phyloP scores from a whole-genome alignment of 2,329 filamentous ascomycete species.

The Proliferodiscus dingleyae region DNA sequence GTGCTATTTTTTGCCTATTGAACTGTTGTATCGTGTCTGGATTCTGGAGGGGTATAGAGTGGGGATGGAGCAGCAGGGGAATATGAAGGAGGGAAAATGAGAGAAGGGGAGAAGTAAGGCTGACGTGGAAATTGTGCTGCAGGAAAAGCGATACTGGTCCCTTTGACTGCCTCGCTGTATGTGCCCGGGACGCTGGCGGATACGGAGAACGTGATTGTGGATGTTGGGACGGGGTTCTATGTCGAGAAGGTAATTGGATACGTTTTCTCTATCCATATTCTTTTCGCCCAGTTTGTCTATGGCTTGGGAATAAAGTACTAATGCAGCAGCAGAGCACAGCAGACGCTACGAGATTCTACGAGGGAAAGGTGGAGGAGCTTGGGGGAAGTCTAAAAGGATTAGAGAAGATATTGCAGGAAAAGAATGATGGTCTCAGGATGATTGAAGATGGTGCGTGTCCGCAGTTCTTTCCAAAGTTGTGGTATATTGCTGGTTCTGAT shows the following conservation, averaged over 20 bases:
- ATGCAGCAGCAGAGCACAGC: slow-evolving; percentile 40
- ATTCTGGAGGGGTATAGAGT: too few species aligned
- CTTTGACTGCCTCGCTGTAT: slow-evolving; percentile 90
- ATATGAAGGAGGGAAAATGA: background rate
- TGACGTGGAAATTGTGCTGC: slow-evolving; percentile 5
- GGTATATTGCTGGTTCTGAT: slow-evolving; percentile 6
- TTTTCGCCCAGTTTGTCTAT: too few species aligned
- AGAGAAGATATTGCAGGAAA: slow-evolving; percentile 64
- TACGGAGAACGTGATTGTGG: slow-evolving; percentile 75
- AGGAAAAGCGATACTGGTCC: slow-evolving; percentile 71
- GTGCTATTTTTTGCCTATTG: background rate
- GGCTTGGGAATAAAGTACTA: too few species aligned
- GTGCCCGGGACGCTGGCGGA: slow-evolving; percentile 77
- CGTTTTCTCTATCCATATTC: too few species aligned
- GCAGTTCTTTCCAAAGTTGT: slow-evolving; percentile 2
- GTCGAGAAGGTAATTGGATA: slow-evolving; percentile 71
- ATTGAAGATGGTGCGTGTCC: slow-evolving; percentile 76
- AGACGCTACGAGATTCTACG: slow-evolving; percentile 64
- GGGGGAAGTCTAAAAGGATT: slow-evolving; percentile 60
- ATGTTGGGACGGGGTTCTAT: slow-evolving; percentile 90
- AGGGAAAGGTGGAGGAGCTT: slow-evolving; percentile 61
- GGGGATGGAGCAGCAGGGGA: too few species aligned
- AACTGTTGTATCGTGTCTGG: too few species aligned
- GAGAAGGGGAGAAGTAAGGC: background rate
- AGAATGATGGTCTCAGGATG: slow-evolving; percentile 77